Evolutionary conservation across 1,284 basidiomycete genomes (phyloP), one percentile per base, ranked within the genome.

Genomic region (Hemileia vastatrix): DNA sequence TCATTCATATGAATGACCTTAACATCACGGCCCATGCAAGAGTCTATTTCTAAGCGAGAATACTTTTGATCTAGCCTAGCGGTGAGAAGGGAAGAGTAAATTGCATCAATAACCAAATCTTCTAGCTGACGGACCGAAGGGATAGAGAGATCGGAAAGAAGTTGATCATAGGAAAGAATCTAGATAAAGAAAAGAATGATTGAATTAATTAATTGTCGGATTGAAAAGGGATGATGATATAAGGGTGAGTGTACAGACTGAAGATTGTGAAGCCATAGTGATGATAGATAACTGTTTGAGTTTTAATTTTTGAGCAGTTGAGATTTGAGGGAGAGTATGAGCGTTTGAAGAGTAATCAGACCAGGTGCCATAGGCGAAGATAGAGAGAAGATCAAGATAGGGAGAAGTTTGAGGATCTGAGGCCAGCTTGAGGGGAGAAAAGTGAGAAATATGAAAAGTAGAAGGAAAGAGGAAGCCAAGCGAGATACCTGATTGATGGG

Each of bases 31-130:
- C 93, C 93, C 78, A 91, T 85, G 0, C 87, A 89, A 71, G 88
- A 90, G 74, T 94, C 88, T 31, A 97, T 84, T 73, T 94, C 87
- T 64, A 96, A 81, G 66, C 89, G 84, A 64, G 84, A 82, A 67
- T 86, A 82, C 71, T 88, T 88, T 77, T 96, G 92, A 76, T 96
- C 89, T 54, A 98, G 84, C 70, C 89, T 91, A 9, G 90, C 93
- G 49, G 84, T 83, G 44, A 97, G 81, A 52, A 96, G 80, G 69
- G 88, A 87, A 43, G 88, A 83, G 76, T 96, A 97, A 73, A 96
- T 90, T 6, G 86, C 85, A 70, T 96, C 92, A 75, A 98, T 96
- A 75, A 96, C 87, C 66, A 95, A 82, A 76, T 96, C 92, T 75
- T 97, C 94, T 3, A 97, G 83, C 66, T 88, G 87, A 54, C 90